These are phyloP conservation scores for Hyparrhenia diplandra DNA, from an alignment of 176 grass and related monocot species.

Conservation along the genomic window DNA sequence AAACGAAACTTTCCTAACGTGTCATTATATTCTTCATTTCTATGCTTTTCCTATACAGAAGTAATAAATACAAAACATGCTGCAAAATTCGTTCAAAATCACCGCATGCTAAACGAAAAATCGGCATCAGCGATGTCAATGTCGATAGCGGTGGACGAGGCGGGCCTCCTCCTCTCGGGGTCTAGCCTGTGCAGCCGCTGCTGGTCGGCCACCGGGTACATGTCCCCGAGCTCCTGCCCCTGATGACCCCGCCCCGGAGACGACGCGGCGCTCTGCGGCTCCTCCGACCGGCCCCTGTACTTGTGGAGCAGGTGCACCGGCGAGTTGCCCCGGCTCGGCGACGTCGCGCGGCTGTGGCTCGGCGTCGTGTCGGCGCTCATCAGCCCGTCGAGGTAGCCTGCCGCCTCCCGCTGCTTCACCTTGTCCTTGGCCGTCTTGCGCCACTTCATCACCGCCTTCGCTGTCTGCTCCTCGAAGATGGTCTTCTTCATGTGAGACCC, in stretches of 20 bases:
- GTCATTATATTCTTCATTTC: background rate
- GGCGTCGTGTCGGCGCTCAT: slow-evolving; percentile 37
- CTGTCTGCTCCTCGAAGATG: slow-evolving; percentile 89
- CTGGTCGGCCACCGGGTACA: slow-evolving; percentile 18
- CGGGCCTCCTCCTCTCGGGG: background rate
- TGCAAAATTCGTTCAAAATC: background rate
- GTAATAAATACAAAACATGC: background rate
- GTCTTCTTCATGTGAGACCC: slow-evolving; percentile 88
- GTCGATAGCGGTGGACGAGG: background rate
- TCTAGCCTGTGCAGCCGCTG: background rate
- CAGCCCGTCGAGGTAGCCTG: background rate
- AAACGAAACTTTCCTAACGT: background rate
- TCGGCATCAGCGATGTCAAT: slow-evolving; percentile 17
- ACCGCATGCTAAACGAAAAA: slow-evolving; percentile 47
- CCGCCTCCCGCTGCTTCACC: slow-evolving; percentile 34
- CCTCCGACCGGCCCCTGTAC: slow-evolving; percentile 17
- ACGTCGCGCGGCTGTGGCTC: background rate
- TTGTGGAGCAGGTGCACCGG: slow-evolving; percentile 58
- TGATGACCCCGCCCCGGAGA: slow-evolving; percentile 7
- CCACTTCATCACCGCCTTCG: slow-evolving; percentile 73
- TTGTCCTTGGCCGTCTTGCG: slow-evolving; percentile 50
- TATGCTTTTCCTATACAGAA: slow-evolving; percentile 28
- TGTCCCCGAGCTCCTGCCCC: slow-evolving; percentile 14
- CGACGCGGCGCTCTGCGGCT: slow-evolving; percentile 4
- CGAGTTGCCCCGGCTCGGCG: slow-evolving; percentile 29